Evolutionary conservation across 768 basidiomycete genomes (phyloP), one percentile per base, ranked within the genome.

Genomic region (Mycena filopes): DNA sequence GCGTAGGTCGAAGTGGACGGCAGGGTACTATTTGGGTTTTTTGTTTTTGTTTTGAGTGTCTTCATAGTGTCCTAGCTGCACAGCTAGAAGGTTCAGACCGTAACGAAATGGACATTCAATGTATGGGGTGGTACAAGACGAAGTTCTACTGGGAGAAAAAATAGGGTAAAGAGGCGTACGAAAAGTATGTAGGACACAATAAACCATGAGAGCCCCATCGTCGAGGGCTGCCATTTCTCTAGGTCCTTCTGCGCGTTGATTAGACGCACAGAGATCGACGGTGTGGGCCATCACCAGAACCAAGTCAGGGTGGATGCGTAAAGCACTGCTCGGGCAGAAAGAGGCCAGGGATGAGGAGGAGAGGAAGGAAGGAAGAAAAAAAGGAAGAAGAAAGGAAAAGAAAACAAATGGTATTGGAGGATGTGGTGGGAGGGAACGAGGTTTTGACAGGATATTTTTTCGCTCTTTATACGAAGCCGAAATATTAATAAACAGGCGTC

Each of bases 291-390:
- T 53, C 38, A 65, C 64, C 64, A 65, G 64, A 65, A 65, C 64
- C 64, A 65, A 65, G 43, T 49, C 64, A 65, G 64, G 57, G 64
- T 65, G 64, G 64, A 60, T 65, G 64, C 64, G 57, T 65, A 41
- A 29, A 45, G 64, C 64, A 60, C 64, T 65, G 64, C 58, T 65
- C 58, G 64, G 64, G 64, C 64, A 65, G 64, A 65, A 65, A 60
- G 25, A 60, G 64, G 64, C 64, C 57, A 60, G 36, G 5, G 25
- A n/a, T 23, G 15, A 18, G 48, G 41, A 15, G 26, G 23, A 41
- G 15, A 23, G 13, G 33, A 38, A 21, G 11, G 26, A 29, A 9
- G 12, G 7, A 45, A 29, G 43, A 42, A n/a, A 31, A 10, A 26
- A 45, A 29, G 31, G 8, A 55, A 13, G n/a, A 48, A 31, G 29